Base-by-base conservation (phyloP, 2,329 filamentous ascomycete species). In the Fusarium sambucinum region DNA sequence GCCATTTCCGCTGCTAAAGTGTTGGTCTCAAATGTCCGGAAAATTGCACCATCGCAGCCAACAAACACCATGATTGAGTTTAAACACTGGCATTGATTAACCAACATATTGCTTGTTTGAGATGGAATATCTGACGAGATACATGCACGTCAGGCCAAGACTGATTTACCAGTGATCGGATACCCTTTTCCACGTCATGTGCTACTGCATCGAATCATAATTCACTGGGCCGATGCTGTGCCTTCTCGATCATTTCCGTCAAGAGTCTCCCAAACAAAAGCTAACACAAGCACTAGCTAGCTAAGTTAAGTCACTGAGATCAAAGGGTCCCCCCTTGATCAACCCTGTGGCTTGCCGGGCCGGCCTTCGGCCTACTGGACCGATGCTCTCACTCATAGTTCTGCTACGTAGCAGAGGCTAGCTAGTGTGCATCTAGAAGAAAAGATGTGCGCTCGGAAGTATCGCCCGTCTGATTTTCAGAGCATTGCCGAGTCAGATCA, bases 401-500 rank as follows among this genome's bases (percentile, higher is more conserved):
- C 42, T 45, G n/a, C 42, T 19, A 30, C 42, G 42, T 45, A 30
- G 42, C 42, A 45, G 42, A 19, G 27, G 12, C 27, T 30, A 64
- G 53, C 48, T 68, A 68, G 64, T 65, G 64, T 41, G 19, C 44
- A 35, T 54, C 66, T 46, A 46, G 52, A 55, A 66, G 45, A 61
- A 57, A 69, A 21, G 19, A 37, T 29, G 30, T 30, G 44, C 30
- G n/a, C 40, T 59, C 65, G 66, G 66, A 44, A 47, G 44, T 47
- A 61, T 66, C 51, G 27, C 38, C 66, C 60, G 51, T 68, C 46
- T 62, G 47, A 61, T 66, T 38, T 46, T 50, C 46, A 55, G 37
- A 55, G 66, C 56, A 52, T 52, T 63, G 62, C 66, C 66, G 66
- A 67, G 56, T 55, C 60, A 69, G 47, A 62, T 55, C 54, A 68